phyloP scores from a whole-genome alignment of 139 green algal species.

The Gonium pectorale region DNA sequence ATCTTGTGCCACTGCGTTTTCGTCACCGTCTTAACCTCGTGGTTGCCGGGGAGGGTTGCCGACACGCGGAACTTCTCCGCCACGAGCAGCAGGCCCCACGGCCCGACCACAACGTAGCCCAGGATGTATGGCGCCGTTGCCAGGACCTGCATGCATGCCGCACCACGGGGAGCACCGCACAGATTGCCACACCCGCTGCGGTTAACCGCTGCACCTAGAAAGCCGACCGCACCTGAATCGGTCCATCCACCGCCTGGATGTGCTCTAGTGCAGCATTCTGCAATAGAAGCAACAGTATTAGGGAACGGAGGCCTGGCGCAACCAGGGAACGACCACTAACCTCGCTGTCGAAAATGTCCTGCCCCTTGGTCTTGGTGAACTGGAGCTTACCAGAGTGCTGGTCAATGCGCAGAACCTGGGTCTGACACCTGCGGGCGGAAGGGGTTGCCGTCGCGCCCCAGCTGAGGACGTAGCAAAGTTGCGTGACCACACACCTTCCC shows the following conservation, averaged over 20 bases:
- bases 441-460: too few relatives aligned
- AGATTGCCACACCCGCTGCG: not conserved
- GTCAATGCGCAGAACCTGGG: constrained; percentile 50
- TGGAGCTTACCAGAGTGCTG: constrained; percentile 49
- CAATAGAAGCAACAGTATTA: not conserved
- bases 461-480: not conserved
- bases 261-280: constrained; percentile 9
- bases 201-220: not conserved
- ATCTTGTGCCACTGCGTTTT: constrained; percentile 87
- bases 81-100: constrained; percentile 84
- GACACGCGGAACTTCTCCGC: constrained; percentile 80
- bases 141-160: constrained; percentile 68
- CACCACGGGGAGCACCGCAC: too few relatives aligned
- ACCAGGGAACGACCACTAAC: constrained; percentile 46
- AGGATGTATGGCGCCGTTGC: constrained; percentile 81
- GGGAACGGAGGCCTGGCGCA: not conserved
- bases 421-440: constrained; percentile 50
- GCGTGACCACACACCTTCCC: constrained; percentile 30
- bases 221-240: constrained; percentile 5
- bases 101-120: constrained; percentile 84
- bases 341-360: constrained; percentile 69
- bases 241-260: not conserved
- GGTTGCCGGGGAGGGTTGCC: constrained; percentile 86
- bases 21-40: constrained; percentile 86
- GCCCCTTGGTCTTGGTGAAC: constrained; percentile 47